These are phyloP conservation scores for Fusarium mangiferae DNA, from an alignment of 2,329 filamentous ascomycete species.

Conservation along the genomic window DNA sequence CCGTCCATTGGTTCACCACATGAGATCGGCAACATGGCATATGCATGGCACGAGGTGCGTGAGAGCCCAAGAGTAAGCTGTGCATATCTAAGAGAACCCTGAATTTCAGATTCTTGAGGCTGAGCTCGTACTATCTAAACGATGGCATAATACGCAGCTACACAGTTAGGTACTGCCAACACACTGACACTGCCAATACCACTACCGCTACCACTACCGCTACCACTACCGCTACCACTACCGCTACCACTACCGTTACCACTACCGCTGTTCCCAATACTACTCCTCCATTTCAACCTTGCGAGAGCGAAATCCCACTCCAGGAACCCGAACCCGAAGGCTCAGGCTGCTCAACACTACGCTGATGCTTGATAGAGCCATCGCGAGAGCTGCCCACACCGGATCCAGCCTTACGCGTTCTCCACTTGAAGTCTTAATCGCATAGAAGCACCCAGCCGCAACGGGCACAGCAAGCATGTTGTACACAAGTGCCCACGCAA, in stretches of 20 bases:
- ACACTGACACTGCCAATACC: too few relatives aligned
- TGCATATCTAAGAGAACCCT: slow-evolving; percentile 13
- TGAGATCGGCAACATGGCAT: slow-evolving; percentile 17
- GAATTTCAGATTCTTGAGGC: slow-evolving; percentile 2
- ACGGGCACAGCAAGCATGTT: slow-evolving; percentile 82
- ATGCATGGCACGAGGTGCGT: slow-evolving; percentile 4
- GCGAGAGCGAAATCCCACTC: slow-evolving; percentile 55
- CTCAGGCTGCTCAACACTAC: slow-evolving; percentile 85
- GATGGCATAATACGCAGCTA: slow-evolving; percentile 1
- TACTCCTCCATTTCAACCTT: slow-evolving; percentile 19
- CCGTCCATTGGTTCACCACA: slow-evolving; percentile 21
- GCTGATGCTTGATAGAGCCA: slow-evolving; percentile 91
- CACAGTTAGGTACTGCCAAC: not conserved
- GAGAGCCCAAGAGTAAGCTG: slow-evolving; percentile 12
- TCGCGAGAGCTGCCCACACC: slow-evolving; percentile 89
- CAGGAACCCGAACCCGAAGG: slow-evolving; percentile 64
- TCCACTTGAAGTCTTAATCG: slow-evolving; percentile 57
- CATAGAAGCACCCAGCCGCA: slow-evolving; percentile 82
- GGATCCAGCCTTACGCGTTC: slow-evolving; percentile 74
- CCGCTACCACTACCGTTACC: not conserved
- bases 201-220: not conserved
- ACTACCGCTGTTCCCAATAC: not conserved
- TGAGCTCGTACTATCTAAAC: slow-evolving; percentile 19
- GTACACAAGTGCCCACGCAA: slow-evolving; percentile 86
- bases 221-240: not conserved